Percentiles rank a stretch among this genome's conserved stretches.
phyloP scores from a whole-genome alignment of 2,329 filamentous ascomycete genomes.

The Fusarium torreyae region DNA sequence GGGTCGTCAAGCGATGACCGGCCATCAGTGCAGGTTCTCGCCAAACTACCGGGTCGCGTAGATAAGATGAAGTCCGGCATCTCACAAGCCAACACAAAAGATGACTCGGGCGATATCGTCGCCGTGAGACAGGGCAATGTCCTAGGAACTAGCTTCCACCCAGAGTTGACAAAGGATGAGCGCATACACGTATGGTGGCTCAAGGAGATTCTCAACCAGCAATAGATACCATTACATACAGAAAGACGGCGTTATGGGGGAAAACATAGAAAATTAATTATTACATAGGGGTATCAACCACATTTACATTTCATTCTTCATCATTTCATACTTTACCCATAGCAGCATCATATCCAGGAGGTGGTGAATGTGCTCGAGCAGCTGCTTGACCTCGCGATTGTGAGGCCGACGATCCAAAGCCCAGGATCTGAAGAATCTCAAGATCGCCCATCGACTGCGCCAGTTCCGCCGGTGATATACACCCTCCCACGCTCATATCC shows the following conservation, averaged over 20 bases:
- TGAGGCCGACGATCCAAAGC: slow-evolving; percentile 24
- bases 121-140: slow-evolving; percentile 93
- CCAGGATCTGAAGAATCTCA: slow-evolving; percentile 49
- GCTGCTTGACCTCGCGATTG: not conserved
- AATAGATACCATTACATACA: slow-evolving; percentile 27
- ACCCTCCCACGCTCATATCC: slow-evolving; percentile 36
- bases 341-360: slow-evolving; percentile 42
- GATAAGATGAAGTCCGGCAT: slow-evolving; percentile 57
- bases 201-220: slow-evolving; percentile 66
- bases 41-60: slow-evolving; percentile 62
- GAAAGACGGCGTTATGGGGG: slow-evolving; percentile 26
- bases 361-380: slow-evolving; percentile 40
- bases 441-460: slow-evolving; percentile 45
- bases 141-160: slow-evolving; percentile 95
- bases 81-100: slow-evolving; percentile 56
- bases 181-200: slow-evolving; percentile 97
- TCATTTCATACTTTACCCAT: slow-evolving; percentile 34
- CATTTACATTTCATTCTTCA: not conserved
- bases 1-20: slow-evolving; percentile 48
- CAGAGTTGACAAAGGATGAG: slow-evolving; percentile 89
- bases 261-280: slow-evolving; percentile 23
- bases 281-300: slow-evolving; percentile 24
- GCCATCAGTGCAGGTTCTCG: slow-evolving; percentile 65
- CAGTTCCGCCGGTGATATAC: slow-evolving; percentile 44
- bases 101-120: slow-evolving; percentile 81